Conservation (phyloP, 371 early-diverging fungal genomes). For the Mucor ambiguus region DNA sequence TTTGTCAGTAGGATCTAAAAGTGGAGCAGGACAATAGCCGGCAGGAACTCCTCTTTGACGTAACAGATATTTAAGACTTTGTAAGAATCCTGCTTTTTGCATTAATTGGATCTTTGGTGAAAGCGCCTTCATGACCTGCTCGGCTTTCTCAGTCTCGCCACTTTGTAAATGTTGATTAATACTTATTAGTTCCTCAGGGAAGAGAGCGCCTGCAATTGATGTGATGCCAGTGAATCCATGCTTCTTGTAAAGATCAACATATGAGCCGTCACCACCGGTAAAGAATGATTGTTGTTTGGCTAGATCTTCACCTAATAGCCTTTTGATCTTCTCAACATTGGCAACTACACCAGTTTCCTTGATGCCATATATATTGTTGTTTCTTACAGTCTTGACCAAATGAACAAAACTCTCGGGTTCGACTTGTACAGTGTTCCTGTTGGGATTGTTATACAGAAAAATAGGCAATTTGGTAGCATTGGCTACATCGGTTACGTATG, state of each 20-base stretch:
- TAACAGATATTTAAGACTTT: conserved; percentile 31
- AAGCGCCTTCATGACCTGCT: conserved; percentile 6
- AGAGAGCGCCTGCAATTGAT: conserved; percentile 28
- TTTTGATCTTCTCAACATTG: conserved; percentile 27
- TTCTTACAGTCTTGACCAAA: background rate
- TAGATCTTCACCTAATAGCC: background rate
- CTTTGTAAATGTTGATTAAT: conserved; percentile 14
- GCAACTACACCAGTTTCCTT: conserved; percentile 30
- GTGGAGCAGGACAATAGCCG: conserved; percentile 31
- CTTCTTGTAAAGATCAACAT: conserved; percentile 13
- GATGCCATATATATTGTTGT: conserved; percentile 21
- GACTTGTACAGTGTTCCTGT: conserved; percentile 23
- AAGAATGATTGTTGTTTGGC: conserved; percentile 14
- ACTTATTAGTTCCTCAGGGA: conserved; percentile 15
- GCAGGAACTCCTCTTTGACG: conserved; percentile 28
- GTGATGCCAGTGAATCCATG: conserved; percentile 31
- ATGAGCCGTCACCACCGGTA: conserved; percentile 18
- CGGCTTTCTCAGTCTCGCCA: conserved; percentile 19
- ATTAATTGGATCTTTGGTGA: conserved; percentile 18
- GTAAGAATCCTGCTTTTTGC: conserved; percentile 19
- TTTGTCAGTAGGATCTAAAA: conserved; percentile 25
- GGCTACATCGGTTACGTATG: conserved; percentile 27
- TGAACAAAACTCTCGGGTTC: conserved; percentile 29
- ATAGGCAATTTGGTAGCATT: conserved; percentile 20
- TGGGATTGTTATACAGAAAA: conserved; percentile 38